Evolutionary conservation across 306 rosid genomes (phyloP), one percentile per base, ranked within the genome.

Genomic region (Dryas octopetala): DNA sequence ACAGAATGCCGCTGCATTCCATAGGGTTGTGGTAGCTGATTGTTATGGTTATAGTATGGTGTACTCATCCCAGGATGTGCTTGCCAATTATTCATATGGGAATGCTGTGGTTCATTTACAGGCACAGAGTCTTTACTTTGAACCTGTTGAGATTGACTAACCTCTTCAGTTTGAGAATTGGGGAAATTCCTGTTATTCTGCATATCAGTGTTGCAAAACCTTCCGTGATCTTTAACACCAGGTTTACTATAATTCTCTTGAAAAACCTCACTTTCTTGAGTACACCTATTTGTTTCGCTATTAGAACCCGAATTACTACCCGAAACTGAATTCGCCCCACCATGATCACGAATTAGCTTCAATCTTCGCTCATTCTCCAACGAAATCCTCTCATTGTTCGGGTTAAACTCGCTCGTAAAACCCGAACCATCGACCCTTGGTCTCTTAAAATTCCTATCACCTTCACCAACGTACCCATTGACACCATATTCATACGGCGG

Each of bases 261-360:
- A 55, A 64, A 49, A 13, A 40, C 58, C 40, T 71, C 19, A 72
- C 69, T 66, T 46, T 74, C 79, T 15, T 45, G 62, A 53, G 8
- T 43, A 59, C n/a, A n/a, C 73, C 44, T 49, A 12, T 44, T 66
- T 1, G 72, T 48, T 62, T 70, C 85, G 41, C 14, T 4, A 49
- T 48, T 71, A 4, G 9, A 17, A 51, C 44, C 64, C 38, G 53
- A 50, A 70, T 43, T 48, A 78, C 68, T 15, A 19, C 69, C 63
- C 1, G n/a, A 68, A 52, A 19, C 19, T 19, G 72, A 46, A 3
- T 16, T 52, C 26, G 41, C 81, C 32, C 81, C 64, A 0, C 99
- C 99, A 82, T 95, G 97, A 66, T 95, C 99, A 6, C 91, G 99
- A 79, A 95, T 89, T 32, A 95, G 74, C 89, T 89, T 86, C 78